Evolutionary conservation across 225 moss, liverwort and hornwort genomes (phyloP), one percentile per base, ranked within the genome.

Genomic region (Lunularia cruciata): DNA sequence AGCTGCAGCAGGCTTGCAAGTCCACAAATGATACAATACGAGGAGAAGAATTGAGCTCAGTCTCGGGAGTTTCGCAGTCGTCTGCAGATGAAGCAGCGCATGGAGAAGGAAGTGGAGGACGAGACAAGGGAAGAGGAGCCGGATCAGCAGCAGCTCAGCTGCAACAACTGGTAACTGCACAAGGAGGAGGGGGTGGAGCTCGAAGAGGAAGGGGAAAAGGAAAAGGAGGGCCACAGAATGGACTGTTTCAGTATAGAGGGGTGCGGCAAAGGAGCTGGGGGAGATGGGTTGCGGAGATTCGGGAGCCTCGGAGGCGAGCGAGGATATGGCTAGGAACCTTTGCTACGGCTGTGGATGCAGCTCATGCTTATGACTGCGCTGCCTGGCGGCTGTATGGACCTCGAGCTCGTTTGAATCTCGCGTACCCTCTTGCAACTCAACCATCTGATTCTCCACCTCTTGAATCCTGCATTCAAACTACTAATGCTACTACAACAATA

Each of bases 241-340:
- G 88, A 40, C 69, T 86, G n/a, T 90, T 86, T 63, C 78, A 84
- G 38, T 88, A 84, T 27, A 83, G 90, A 37, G 90, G 90, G 2
- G 88, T 86, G 70, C 76, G 88, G 26, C 86, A 88, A 68, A 56
- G 90, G 51, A 85, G 84, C 8, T 91, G 90, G 90, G 90, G 88
- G 36, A 86, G 86, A 58, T 91, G 90, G 90, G 90, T 91, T 1
- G 88, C 90, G 1, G 88, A 91, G 65, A 91, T 91, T 55, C 86
- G 90, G 11, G 90, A 91, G 62, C 90, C 90, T 12, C 83, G 77
- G 66, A 84, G 86, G 61, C 72, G 81, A 20, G 69, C 83, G 3
- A 75, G 90, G 33, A 61, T 84, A n/a, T 91, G 88, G 90, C 77
- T 91, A 3, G 90, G 90, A 8, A 84, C 86, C 40, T 91, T 86